A percentile compares a stretch with the other conserved stretches of the same genome.
Evolutionary conservation across 2,329 filamentous ascomycete species (phyloP).

Genomic region (Teratosphaeria epicoccoides): DNA sequence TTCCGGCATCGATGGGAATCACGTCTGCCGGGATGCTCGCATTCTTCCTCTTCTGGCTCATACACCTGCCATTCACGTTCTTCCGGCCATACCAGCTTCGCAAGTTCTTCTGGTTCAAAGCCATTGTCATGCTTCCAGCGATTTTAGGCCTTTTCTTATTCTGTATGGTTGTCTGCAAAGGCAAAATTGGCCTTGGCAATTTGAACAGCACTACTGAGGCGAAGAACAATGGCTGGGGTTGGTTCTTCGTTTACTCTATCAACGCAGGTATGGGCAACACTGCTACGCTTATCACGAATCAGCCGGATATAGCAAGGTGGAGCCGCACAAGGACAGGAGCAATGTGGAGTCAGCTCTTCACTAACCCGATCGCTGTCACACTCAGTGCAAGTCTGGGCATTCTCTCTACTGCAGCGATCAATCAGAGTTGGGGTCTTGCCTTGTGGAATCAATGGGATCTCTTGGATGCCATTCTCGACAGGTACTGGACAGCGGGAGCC

Average conservation of each 20-base stretch:
- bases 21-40: constrained; percentile 26
- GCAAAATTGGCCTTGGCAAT: constrained; percentile 24
- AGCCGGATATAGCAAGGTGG: constrained; percentile 34
- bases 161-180: constrained; percentile 27
- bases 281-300: constrained; percentile 38
- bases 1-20: constrained; percentile 22
- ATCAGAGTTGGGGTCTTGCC: constrained; percentile 30
- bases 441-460: constrained; percentile 25
- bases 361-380: constrained; percentile 33
- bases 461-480: constrained; percentile 24
- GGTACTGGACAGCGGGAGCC: constrained; percentile 24
- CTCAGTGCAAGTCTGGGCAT: constrained; percentile 36
- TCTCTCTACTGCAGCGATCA: constrained; percentile 34
- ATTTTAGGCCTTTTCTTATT: constrained; percentile 28
- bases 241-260: constrained; percentile 33
- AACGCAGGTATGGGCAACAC: constrained; percentile 30
- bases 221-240: constrained; percentile 21
- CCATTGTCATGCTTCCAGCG: constrained; percentile 28
- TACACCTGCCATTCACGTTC: constrained; percentile 28
- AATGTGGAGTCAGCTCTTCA: constrained; percentile 34
- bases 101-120: constrained; percentile 38
- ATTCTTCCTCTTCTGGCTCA: constrained; percentile 25
- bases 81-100: constrained; percentile 36
- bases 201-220: constrained; percentile 37
- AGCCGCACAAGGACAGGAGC: constrained; percentile 28